Evolutionary conservation across 331 rosid species (phyloP), one percentile per base, ranked within the genome.

Genomic region (Malus hybrid): DNA sequence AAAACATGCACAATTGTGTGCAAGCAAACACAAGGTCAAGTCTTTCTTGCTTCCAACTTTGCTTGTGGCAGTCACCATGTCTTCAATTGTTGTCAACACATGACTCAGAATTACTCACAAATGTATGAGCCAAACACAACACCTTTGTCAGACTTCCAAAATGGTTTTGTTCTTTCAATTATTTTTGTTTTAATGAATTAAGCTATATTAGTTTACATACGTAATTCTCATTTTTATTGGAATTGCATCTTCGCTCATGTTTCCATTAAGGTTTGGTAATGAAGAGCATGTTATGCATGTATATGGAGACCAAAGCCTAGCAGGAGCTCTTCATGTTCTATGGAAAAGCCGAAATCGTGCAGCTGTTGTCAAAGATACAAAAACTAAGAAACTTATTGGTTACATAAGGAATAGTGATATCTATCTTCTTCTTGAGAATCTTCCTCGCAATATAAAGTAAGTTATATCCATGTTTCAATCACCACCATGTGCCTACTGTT

Each of bases 381-480:
- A 77, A 63, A 82, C 52, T 56, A 81, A 82, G 80, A 88, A 75
- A 78, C 85, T 92, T 44, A 60, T 87, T 3, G 96, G 93, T 32
- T 74, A 82, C 82, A 78, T 92, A 66, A 88, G 92, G 72, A 82
- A 75, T 60, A 72, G 67, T 5, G 87, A 89, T 39, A 53, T 83
- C 64, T 83, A 76, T 80, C 86, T 84, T 66, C 83, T 89, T 64
- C 66, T 85, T 22, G 80, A 80, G 78, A 84, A 75, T 36, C 75
- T 88, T 46, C 70, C 86, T 33, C 79, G n/a, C 44, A 78, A 77
- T 63, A 84, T 84, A 82, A 72, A 77, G 89, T 63, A 72, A 77
- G 89, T 63, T 29, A 60, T 14, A 62, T 72, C 66, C 57, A 34
- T 73, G 61, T 62, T 32, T 32, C 4, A 20, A 50, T 16, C 19